A percentile compares a stretch with the other conserved stretches of the same genome.
Conservation (phyloP, 805 yeast genomes). For the Nakazawaea peltata region DNA sequence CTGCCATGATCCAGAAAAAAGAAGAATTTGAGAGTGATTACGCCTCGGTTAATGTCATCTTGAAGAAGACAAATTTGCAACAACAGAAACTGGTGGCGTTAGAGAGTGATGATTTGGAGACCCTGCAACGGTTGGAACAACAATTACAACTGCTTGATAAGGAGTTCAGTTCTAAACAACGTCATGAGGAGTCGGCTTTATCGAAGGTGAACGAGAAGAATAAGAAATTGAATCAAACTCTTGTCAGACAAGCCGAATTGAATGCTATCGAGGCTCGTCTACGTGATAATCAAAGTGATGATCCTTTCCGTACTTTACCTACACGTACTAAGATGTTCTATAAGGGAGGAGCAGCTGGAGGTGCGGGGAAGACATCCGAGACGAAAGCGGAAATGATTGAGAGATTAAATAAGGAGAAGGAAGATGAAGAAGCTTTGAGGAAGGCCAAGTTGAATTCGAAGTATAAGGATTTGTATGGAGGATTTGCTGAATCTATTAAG, state of each 20-base stretch:
- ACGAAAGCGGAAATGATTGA: conserved; percentile 2
- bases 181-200: conserved; percentile 37
- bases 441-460: conserved; percentile 1
- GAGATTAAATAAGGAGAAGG: conserved; percentile 2
- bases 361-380: not conserved
- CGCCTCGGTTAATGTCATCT: conserved; percentile 68
- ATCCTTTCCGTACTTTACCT: conserved; percentile 86
- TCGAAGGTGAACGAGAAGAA: conserved; percentile 79
- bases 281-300: conserved; percentile 35
- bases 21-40: conserved; percentile 49
- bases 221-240: conserved; percentile 69
- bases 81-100: conserved; percentile 72
- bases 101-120: conserved; percentile 42
- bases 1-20: conserved; percentile 69
- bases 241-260: conserved; percentile 73
- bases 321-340: conserved; percentile 84
- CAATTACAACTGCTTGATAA: conserved; percentile 32
- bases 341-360: conserved; percentile 30
- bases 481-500: conserved; percentile 5
- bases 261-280: conserved; percentile 42
- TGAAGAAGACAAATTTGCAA: conserved; percentile 60
- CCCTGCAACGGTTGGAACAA: conserved; percentile 36
- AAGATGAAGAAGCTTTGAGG: not conserved
- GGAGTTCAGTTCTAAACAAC: conserved; percentile 25
- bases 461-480: conserved; percentile 8